Conservation (phyloP, 768 basidiomycete genomes). For the Suillus paluster region DNA sequence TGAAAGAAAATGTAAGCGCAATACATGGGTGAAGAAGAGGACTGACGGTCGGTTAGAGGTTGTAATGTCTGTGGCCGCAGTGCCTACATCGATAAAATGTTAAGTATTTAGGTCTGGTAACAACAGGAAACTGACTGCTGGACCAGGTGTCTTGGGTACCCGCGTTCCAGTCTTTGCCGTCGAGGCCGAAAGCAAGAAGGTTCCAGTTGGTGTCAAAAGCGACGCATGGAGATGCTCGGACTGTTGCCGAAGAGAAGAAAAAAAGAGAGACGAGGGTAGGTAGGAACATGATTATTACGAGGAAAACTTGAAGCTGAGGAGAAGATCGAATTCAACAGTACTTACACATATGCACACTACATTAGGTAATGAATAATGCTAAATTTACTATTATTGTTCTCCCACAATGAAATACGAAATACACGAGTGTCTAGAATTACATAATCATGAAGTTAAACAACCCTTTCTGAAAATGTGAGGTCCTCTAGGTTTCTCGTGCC, state of each 20-base stretch:
- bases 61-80: constrained; percentile 67
- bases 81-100: constrained; percentile 21
- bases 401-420: neutral
- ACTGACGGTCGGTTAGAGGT: constrained; percentile 73
- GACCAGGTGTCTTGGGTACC: constrained; percentile 74
- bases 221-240: constrained; percentile 61
- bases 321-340: neutral
- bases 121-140: constrained; percentile 42
- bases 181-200: constrained; percentile 83
- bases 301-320: neutral
- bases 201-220: constrained; percentile 84
- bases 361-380: neutral
- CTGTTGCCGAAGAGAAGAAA: constrained; percentile 39
- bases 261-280: constrained; percentile 61
- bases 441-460: no score
- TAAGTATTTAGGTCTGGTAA: neutral
- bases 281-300: constrained; percentile 37
- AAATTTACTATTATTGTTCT: no score
- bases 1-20: constrained; percentile 5
- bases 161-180: constrained; percentile 83
- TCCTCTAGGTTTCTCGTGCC: no score
- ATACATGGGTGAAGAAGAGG: constrained; percentile 5
- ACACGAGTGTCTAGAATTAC: no score
- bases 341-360: neutral
- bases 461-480: no score